These are phyloP conservation scores for Fagopyrum tataricum DNA, from an alignment of 148 eudicot species.

Conservation along the genomic window DNA sequence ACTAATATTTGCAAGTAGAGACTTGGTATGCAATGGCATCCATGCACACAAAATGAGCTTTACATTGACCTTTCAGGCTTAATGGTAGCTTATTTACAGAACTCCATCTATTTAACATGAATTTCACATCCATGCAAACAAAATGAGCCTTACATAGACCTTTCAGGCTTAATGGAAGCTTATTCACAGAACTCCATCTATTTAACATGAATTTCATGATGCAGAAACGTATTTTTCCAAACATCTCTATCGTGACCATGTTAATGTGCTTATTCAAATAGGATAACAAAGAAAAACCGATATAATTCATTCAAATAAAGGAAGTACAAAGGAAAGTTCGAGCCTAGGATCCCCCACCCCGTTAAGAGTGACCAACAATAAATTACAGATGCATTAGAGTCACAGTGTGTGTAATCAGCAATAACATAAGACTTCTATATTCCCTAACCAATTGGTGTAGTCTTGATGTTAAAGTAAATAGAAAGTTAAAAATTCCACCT, in stretches of 20 bases:
- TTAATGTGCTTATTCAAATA: background rate
- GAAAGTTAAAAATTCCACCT: background rate
- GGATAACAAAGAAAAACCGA: background rate
- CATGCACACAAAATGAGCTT: conserved; percentile 6
- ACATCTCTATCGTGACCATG: background rate
- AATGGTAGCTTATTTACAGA: background rate
- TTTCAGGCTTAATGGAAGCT: background rate
- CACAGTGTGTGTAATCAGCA: too few relatives aligned
- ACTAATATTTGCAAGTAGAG: conserved; percentile 2
- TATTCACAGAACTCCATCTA: background rate
- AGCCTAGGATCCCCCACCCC: too few relatives aligned
- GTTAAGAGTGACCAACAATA: too few relatives aligned
- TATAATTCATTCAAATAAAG: too few relatives aligned
- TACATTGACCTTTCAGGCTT: background rate
- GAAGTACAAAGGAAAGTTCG: too few relatives aligned
- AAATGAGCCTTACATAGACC: background rate
- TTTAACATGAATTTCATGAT: background rate
- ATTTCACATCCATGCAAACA: conserved; percentile 7
- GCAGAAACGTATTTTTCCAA: background rate
- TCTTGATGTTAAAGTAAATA: background rate
- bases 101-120: background rate
- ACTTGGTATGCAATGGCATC: background rate
- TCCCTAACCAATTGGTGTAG: background rate
- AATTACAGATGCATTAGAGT: too few relatives aligned
- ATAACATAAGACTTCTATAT: too few relatives aligned